Evolutionary conservation across 1,284 basidiomycete species (phyloP).

Genomic region (Phlebopus sp.): DNA sequence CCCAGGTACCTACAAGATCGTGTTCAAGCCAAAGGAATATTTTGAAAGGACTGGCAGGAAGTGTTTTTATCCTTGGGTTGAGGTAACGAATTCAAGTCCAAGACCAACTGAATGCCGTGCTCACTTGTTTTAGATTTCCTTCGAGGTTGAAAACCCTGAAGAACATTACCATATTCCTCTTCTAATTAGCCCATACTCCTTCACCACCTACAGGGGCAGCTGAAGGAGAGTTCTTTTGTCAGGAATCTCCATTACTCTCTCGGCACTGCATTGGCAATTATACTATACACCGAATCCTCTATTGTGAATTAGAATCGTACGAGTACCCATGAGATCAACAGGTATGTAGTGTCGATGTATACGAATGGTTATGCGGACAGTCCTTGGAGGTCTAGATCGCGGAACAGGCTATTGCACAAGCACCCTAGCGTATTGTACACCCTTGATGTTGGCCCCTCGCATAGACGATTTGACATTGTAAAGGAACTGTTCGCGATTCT

Average conservation of each 20-base stretch:
- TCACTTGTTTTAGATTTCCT: constrained; percentile 58
- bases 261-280: background rate
- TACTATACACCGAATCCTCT: constrained; percentile 7
- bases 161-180: constrained; percentile 93
- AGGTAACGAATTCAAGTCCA: constrained; percentile 48
- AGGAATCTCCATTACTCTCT: background rate
- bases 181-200: constrained; percentile 88
- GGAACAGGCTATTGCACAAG: constrained; percentile 38
- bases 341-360: background rate
- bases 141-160: constrained; percentile 62
- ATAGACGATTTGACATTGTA: constrained; percentile 83
- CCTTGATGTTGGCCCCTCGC: constrained; percentile 74
- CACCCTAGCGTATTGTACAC: constrained; percentile 77
- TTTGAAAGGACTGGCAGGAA: constrained; percentile 62
- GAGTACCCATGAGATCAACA: background rate
- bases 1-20: constrained; percentile 76
- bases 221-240: constrained; percentile 30
- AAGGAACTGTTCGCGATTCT: constrained; percentile 78
- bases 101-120: constrained; percentile 7
- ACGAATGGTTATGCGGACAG: background rate
- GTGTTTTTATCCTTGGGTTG: constrained; percentile 87
- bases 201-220: constrained; percentile 90
- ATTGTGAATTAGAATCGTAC: constrained; percentile 3
- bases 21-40: constrained; percentile 82
- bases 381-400: constrained; percentile 1